A percentile compares a stretch with the other conserved stretches of the same genome.
phyloP scores from a whole-genome alignment of 768 basidiomycete genomes.

The Mycena rosella region DNA sequence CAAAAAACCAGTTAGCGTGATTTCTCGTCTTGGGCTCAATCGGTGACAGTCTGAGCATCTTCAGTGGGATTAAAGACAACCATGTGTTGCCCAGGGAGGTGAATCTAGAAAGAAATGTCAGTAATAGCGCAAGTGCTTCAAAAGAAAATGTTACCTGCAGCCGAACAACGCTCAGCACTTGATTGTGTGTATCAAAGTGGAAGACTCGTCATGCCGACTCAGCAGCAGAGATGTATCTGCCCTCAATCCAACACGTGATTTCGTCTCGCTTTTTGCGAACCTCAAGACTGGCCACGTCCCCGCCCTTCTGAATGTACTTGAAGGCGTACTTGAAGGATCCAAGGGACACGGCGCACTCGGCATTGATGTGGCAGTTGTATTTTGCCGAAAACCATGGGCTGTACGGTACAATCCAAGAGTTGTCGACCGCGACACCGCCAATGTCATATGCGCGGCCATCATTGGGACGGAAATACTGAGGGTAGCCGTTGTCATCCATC shows the following conservation, averaged over 20 bases:
- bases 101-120: not conserved
- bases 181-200: conserved; percentile 47
- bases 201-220: conserved; percentile 51
- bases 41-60: not conserved
- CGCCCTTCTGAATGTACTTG: conserved; percentile 16
- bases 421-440: conserved; percentile 19
- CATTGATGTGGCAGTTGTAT: conserved; percentile 43
- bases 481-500: conserved; percentile 25
- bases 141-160: conserved; percentile 43
- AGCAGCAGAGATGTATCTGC: conserved; percentile 47
- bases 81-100: conserved; percentile 1
- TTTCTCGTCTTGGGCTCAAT: not conserved
- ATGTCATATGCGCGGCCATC: conserved; percentile 7
- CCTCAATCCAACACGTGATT: conserved; percentile 3
- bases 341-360: conserved; percentile 19
- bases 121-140: too few species aligned
- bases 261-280: not conserved
- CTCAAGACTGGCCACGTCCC: not conserved
- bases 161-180: conserved; percentile 48
- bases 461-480: not conserved
- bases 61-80: not conserved
- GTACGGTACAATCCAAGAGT: conserved; percentile 41
- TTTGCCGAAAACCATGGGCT: conserved; percentile 32
- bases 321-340: conserved; percentile 4
- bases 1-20: conserved; percentile 1